These are phyloP conservation scores for Pulveroboletus sp. DNA, from an alignment of 768 basidiomycete species.

Conservation along the genomic window DNA sequence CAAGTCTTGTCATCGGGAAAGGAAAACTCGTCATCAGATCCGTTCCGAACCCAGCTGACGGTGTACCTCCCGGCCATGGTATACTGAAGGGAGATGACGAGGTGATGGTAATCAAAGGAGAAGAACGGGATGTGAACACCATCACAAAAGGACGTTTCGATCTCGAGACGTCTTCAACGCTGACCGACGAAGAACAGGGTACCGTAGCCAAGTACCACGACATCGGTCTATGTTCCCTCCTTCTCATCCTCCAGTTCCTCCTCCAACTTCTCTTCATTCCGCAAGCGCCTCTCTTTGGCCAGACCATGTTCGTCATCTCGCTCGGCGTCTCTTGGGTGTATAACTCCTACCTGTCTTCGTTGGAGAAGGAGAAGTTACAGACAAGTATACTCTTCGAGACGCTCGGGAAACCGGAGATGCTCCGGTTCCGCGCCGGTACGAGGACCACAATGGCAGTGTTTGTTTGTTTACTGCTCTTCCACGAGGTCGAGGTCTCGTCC, in stretches of 20 bases:
- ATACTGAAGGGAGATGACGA: slow-evolving; percentile 14
- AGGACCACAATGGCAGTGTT: slow-evolving; percentile 24
- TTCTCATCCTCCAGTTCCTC: slow-evolving; percentile 30
- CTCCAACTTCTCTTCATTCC: slow-evolving; percentile 33
- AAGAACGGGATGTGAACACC: slow-evolving; percentile 23
- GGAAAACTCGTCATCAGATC: slow-evolving; percentile 17
- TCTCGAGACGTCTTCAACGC: slow-evolving; percentile 8
- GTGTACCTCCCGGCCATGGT: slow-evolving; percentile 28
- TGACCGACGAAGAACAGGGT: background rate
- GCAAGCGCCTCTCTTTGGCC: slow-evolving; percentile 32
- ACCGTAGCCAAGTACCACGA: slow-evolving; percentile 1
- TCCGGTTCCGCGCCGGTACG: slow-evolving; percentile 12
- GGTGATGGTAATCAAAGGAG: slow-evolving; percentile 27
- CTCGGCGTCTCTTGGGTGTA: slow-evolving; percentile 33
- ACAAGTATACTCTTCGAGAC: slow-evolving; percentile 8
- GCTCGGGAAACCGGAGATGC: slow-evolving; percentile 10
- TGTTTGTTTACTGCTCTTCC: slow-evolving; percentile 21
- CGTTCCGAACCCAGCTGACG: slow-evolving; percentile 12
- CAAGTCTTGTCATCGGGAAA: slow-evolving; percentile 23
- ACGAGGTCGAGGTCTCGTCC: background rate
- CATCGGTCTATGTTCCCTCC: slow-evolving; percentile 26
- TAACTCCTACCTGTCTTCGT: slow-evolving; percentile 29
- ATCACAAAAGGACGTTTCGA: slow-evolving; percentile 29
- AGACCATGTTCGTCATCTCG: slow-evolving; percentile 30
- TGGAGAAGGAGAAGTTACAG: slow-evolving; percentile 33